Base-by-base conservation (phyloP, 768 basidiomycete species). In the Naganishia antarctica region DNA sequence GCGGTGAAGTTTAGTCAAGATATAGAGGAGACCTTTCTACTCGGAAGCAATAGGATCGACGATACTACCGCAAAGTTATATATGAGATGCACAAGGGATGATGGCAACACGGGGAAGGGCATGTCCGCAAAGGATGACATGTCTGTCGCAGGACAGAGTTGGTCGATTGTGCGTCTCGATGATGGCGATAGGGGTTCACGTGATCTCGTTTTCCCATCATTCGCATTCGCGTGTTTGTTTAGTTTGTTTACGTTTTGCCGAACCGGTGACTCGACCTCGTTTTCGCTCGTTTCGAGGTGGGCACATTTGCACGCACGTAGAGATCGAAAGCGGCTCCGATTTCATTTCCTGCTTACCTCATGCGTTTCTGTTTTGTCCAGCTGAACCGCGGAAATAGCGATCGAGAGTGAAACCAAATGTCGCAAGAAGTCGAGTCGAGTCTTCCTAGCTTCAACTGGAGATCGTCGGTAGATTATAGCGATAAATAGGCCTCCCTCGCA, bases 331-430 rank as follows among this genome's bases (percentile, higher is more conserved):
- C n/a, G n/a, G n/a, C 34, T 15, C 32, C 21, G 47, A 49, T 37
- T n/a, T 11, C 31, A 3, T 34, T 3, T 51, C 3, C 21, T 32
- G 50, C 53, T 57, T 37, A 57, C 23, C 32, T 57, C 4, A 57
- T 49, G 11, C 47, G 26, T 16, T 29, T 8, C 28, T 50, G n/a
- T 50, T 15, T 37, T 15, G 34, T 37, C 34, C 34, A 37, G 34
- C 34, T 15, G 50, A 32, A 21, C 50, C 50, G 50, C 50, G 50
- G 31, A 34, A 23, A 11, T n/a, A 40, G 37, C 53, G 53, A 57
- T 57, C 53, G 53, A 40, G 13, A 7, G 37, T 57, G 51, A 53
- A 53, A 53, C 51, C 51, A 53, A 34, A 37, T 53, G 34, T 32
- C n/a, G 51, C 8, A 21, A 37, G 6, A n/a, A 53, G 29, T 32